phyloP scores from a whole-genome alignment of 768 basidiomycete genomes.

The Tephrocybe sp. region DNA sequence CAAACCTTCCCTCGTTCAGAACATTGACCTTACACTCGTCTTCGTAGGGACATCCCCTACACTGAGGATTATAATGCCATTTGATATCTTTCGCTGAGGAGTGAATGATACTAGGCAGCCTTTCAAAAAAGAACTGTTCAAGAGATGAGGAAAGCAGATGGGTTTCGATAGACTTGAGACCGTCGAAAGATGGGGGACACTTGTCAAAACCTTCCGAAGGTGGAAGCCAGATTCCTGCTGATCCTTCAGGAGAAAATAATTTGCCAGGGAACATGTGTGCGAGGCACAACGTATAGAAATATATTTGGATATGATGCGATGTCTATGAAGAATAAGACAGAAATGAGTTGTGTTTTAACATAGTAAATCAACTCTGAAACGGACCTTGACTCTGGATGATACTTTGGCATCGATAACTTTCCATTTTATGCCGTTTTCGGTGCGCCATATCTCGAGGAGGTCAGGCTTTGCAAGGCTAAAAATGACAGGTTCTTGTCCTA shows the following conservation, averaged over 20 bases:
- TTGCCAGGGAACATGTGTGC: slow-evolving; percentile 31
- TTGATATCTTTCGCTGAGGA: slow-evolving; percentile 29
- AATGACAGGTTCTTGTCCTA: slow-evolving; percentile 28
- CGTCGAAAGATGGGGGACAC: slow-evolving; percentile 24
- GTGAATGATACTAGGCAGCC: slow-evolving; percentile 37
- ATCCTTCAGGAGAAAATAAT: slow-evolving; percentile 30
- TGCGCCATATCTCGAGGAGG: slow-evolving; percentile 40
- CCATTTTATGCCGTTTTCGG: slow-evolving; percentile 33
- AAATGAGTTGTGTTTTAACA: background rate
- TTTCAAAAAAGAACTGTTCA: slow-evolving; percentile 39
- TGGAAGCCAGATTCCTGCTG: slow-evolving; percentile 46
- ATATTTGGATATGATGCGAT: slow-evolving; percentile 50
- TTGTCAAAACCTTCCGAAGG: slow-evolving; percentile 35
- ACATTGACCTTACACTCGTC: slow-evolving; percentile 32
- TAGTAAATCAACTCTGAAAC: background rate
- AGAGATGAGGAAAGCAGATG: slow-evolving; percentile 38
- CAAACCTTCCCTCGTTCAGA: slow-evolving; percentile 34
- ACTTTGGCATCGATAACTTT: slow-evolving; percentile 51
- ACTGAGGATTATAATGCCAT: slow-evolving; percentile 51
- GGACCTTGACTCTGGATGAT: slow-evolving; percentile 44
- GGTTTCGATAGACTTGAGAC: slow-evolving; percentile 37
- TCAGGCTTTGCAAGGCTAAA: slow-evolving; percentile 51
- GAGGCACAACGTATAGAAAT: slow-evolving; percentile 47
- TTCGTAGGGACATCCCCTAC: slow-evolving; percentile 40
- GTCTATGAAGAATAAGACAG: slow-evolving; percentile 26